Conservation (phyloP, 2,329 filamentous ascomycete genomes). For the Colletotrichum somersetense region DNA sequence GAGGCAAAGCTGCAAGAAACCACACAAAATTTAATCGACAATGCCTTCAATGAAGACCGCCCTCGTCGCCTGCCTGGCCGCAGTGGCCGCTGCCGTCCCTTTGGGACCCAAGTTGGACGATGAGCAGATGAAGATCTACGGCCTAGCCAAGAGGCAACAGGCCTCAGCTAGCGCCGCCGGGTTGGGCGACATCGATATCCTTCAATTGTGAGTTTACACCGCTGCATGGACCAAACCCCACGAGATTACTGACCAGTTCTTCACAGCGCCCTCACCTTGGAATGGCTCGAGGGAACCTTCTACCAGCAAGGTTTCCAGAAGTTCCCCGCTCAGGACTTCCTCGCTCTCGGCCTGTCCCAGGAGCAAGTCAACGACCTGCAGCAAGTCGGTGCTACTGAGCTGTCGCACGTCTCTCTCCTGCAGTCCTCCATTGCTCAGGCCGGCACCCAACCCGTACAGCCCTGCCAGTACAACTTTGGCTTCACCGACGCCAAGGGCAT, state of each 20-base stretch:
- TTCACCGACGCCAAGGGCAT: slow-evolving; percentile 75
- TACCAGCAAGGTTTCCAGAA: slow-evolving; percentile 78
- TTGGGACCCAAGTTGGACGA: slow-evolving; percentile 57
- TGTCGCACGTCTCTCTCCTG: slow-evolving; percentile 69
- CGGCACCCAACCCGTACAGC: slow-evolving; percentile 74
- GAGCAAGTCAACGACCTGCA: slow-evolving; percentile 62
- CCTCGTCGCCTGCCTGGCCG: slow-evolving; percentile 59
- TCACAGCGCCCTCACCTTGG: slow-evolving; percentile 75
- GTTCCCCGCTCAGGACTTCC: slow-evolving; percentile 75
- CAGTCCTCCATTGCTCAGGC: slow-evolving; percentile 71
- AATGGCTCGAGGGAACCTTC: slow-evolving; percentile 80
- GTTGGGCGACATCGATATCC: slow-evolving; percentile 66
- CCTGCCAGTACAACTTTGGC: slow-evolving; percentile 80
- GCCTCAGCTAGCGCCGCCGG: slow-evolving; percentile 60
- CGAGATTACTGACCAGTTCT: background rate
- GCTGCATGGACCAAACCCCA: fast-evolving
- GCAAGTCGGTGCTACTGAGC: slow-evolving; percentile 45
- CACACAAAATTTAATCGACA: slow-evolving; percentile 45
- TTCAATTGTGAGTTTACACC: slow-evolving; percentile 67
- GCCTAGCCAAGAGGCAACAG: slow-evolving; percentile 64
- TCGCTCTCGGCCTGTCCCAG: slow-evolving; percentile 69
- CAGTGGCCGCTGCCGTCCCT: slow-evolving; percentile 62
- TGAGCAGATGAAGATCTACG: slow-evolving; percentile 61
- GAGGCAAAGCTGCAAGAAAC: slow-evolving; percentile 46
- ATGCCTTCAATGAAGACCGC: slow-evolving; percentile 64